These are phyloP conservation scores for Cladosporium oxysporum DNA, from an alignment of 2,329 filamentous ascomycete genomes.

Conservation along the genomic window DNA sequence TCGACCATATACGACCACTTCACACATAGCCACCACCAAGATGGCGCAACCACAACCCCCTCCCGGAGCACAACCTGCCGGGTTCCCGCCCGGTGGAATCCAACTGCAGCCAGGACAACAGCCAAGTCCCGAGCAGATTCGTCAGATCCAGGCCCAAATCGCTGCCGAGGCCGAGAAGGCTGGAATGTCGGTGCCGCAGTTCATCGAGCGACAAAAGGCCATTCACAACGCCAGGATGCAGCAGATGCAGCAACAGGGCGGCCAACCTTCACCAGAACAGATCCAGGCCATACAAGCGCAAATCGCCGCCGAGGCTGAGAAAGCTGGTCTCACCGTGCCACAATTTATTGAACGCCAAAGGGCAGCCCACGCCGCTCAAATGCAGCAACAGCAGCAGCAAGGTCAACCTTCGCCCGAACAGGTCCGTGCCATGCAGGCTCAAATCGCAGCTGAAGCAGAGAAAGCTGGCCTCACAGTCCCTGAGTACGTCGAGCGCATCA, in stretches of 20 bases:
- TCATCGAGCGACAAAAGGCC: slow-evolving; percentile 60
- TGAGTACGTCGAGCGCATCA: slow-evolving; percentile 68
- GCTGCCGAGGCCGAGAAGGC: slow-evolving; percentile 79
- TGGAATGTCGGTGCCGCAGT: slow-evolving; percentile 82
- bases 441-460: slow-evolving; percentile 78
- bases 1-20: background rate
- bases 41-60: slow-evolving; percentile 27
- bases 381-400: slow-evolving; percentile 38
- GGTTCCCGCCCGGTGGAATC: slow-evolving; percentile 19
- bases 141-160: slow-evolving; percentile 78
- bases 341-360: slow-evolving; percentile 69
- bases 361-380: slow-evolving; percentile 45
- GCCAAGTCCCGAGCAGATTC: slow-evolving; percentile 84
- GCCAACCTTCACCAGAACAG: slow-evolving; percentile 75
- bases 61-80: slow-evolving; percentile 7
- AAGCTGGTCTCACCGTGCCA: slow-evolving; percentile 79
- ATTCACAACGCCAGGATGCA: slow-evolving; percentile 58
- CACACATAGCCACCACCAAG: background rate
- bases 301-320: slow-evolving; percentile 78
- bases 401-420: slow-evolving; percentile 74
- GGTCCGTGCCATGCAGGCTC: slow-evolving; percentile 78
- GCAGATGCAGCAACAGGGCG: slow-evolving; percentile 41
- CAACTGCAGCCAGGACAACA: slow-evolving; percentile 44
- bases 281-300: slow-evolving; percentile 81
- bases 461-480: slow-evolving; percentile 82